Evolutionary conservation across 2,329 filamentous ascomycete genomes (phyloP), one percentile per base, ranked within the genome.

Genomic region (Chalaropsis thielavioides): DNA sequence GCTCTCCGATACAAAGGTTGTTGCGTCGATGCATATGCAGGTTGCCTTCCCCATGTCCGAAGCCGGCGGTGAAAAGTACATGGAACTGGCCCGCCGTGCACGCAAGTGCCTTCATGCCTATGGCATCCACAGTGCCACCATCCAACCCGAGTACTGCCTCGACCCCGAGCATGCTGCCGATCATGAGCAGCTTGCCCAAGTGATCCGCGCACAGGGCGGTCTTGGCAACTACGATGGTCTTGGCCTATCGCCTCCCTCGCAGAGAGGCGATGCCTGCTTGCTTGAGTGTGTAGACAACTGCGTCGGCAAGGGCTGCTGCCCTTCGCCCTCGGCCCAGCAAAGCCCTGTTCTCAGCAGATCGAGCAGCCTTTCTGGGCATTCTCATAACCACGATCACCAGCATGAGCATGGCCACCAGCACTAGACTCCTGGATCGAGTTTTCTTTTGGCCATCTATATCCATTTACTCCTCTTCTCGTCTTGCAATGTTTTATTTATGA

Each of bases 41-140:
- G 88, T 99, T 24, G 85, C 86, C 59, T 96, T 95, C 73, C 89
- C 92, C 70, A 91, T 95, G 74, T 87, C 91, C 72, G 89, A 88
- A 61, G 84, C 91, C 70, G 87, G 87, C 51, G 84, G 83, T 49
- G 82, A 83, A 72, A 85, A 87, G 71, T 99, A 97, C 76, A 99
- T 99, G 92, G 82, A 86, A 68, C 82, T 99, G 46, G 90, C 92
- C 22, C 85, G 84, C 67, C 85, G 88, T 65, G 89, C 95, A 19
- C 83, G 92, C 60, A 86, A 86, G 71, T 99, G 94, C 71, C 84
- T 99, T 2, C 94, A 99, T 74, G 92, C 85, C 43, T 96, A 95
- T 71, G 92, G 94, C 65, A 97, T 99, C 69, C 94, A 99, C 77
- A 95, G 89, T 44, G 92, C 91, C 43, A 99, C 94, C 13, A 97